These are phyloP conservation scores for Candida yuanshanica DNA, from an alignment of 805 yeast genomes.

Conservation along the genomic window DNA sequence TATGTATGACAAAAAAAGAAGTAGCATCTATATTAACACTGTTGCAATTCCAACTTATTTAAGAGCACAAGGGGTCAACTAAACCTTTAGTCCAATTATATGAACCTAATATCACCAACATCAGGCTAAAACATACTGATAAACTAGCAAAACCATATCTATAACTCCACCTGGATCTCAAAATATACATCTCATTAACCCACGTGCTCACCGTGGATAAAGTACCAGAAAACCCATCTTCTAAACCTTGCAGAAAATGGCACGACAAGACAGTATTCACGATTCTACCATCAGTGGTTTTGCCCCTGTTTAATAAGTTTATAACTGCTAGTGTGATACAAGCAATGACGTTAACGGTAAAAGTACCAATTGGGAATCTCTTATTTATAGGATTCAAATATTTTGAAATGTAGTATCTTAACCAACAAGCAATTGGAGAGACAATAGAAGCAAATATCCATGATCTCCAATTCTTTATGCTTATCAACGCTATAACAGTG, in stretches of 20 bases:
- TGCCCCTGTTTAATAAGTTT: constrained; percentile 41
- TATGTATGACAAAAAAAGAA: not conserved
- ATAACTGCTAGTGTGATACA: constrained; percentile 39
- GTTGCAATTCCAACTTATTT: too few relatives aligned
- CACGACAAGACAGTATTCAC: constrained; percentile 34
- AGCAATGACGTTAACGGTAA: constrained; percentile 43
- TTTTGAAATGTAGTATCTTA: constrained; percentile 50
- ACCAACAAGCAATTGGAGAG: constrained; percentile 65
- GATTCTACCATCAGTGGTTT: constrained; percentile 22
- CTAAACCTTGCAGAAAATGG: constrained; percentile 48
- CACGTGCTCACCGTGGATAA: constrained; percentile 76
- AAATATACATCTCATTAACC: constrained; percentile 52
- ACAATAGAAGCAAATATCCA: constrained; percentile 69
- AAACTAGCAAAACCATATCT: constrained; percentile 48
- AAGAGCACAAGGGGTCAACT: constrained; percentile 16
- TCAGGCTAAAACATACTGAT: constrained; percentile 38
- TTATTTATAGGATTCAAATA: constrained; percentile 36
- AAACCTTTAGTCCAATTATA: constrained; percentile 64
- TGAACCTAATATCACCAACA: constrained; percentile 61
- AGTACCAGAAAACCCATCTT: constrained; percentile 66
- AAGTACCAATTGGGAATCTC: constrained; percentile 53
- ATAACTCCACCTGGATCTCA: constrained; percentile 34
- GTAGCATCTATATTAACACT: constrained; percentile 3
- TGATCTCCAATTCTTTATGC: constrained; percentile 41
- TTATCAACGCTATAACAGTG: constrained; percentile 19